phyloP scores from a whole-genome alignment of 305 asterid genomes.

The Solanum chacoense region DNA sequence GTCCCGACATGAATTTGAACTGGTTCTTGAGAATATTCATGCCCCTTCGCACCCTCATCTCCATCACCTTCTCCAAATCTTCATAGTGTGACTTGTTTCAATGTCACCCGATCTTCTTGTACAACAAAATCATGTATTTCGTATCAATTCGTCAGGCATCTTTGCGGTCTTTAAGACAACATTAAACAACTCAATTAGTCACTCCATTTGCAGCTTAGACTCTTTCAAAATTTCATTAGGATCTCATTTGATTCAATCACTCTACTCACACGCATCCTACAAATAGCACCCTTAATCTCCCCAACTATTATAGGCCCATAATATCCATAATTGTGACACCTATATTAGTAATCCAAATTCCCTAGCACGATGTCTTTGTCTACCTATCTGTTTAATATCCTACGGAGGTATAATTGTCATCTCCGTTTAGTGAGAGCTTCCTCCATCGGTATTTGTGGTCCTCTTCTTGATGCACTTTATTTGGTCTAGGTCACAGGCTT shows the following conservation, averaged over 20 bases:
- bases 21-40: neutral
- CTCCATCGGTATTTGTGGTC: neutral
- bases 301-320: too few species aligned
- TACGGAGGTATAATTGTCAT: neutral
- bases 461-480: neutral
- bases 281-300: neutral
- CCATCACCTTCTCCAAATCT: neutral
- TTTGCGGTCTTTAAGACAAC: neutral
- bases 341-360: too few species aligned
- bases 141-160: too few species aligned
- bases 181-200: neutral
- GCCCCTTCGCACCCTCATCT: neutral
- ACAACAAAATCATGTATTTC: too few species aligned
- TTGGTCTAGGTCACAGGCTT: neutral
- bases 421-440: neutral
- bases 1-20: too few species aligned
- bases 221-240: neutral
- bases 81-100: neutral
- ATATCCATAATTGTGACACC: too few species aligned
- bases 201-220: neutral
- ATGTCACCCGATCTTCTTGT: too few species aligned
- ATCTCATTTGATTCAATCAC: neutral
- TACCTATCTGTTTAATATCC: neutral
- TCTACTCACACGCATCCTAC: neutral
- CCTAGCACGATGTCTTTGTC: neutral